Evolutionary conservation across 2,329 filamentous ascomycete genomes (phyloP).

Genomic region (Alternaria burnsii): DNA sequence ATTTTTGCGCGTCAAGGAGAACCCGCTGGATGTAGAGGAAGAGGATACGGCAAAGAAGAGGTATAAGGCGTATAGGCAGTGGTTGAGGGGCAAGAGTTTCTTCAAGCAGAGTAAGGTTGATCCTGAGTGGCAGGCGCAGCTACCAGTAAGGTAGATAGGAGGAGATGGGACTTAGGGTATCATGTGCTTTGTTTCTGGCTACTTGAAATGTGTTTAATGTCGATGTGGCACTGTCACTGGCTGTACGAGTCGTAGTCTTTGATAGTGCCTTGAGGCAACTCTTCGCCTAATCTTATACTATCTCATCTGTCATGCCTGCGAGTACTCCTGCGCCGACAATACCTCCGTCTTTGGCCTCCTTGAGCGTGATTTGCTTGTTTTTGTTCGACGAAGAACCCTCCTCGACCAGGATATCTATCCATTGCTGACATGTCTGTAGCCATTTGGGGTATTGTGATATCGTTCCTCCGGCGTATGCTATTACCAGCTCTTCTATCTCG

Average conservation of each 20-base stretch:
- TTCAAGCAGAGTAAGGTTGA: constrained; percentile 81
- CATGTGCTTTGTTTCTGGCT: neutral
- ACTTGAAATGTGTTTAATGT: neutral
- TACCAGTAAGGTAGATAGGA: constrained; percentile 38
- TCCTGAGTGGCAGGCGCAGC: constrained; percentile 56
- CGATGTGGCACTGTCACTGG: neutral
- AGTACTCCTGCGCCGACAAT: constrained; percentile 65
- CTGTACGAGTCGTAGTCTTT: neutral
- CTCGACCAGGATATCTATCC: constrained; percentile 67
- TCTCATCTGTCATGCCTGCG: constrained; percentile 55
- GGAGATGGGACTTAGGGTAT: neutral
- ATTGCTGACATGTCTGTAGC: constrained; percentile 72
- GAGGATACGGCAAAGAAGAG: constrained; percentile 91
- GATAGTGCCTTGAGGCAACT: neutral
- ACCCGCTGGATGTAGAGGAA: constrained; percentile 85
- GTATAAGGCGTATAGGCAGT: constrained; percentile 96
- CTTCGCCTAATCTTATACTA: constrained; percentile 22
- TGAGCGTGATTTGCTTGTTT: constrained; percentile 59
- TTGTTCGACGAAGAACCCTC: constrained; percentile 47
- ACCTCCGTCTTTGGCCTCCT: constrained; percentile 63
- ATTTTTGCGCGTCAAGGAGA: constrained; percentile 78
- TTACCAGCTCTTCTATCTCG: constrained; percentile 68
- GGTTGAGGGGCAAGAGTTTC: constrained; percentile 91
- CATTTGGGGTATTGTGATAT: constrained; percentile 83
- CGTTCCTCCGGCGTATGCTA: constrained; percentile 82